These are phyloP conservation scores for Psilocybe azurescens DNA, from an alignment of 768 basidiomycete species.

Conservation along the genomic window DNA sequence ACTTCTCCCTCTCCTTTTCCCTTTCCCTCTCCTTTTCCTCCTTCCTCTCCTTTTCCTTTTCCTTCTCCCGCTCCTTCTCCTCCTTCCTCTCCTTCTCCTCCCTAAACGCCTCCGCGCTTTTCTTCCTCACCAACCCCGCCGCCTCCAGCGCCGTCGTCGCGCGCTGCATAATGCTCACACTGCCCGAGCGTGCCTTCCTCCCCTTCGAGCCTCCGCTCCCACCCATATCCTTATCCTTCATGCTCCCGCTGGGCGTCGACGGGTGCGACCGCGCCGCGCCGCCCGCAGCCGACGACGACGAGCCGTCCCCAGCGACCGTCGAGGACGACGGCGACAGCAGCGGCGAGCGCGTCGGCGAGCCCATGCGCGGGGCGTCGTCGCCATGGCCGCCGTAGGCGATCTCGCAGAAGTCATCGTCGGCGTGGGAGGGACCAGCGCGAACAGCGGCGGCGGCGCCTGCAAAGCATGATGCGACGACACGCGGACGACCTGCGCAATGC, in stretches of 20 bases:
- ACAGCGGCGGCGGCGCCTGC: conserved; percentile 49
- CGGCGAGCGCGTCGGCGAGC: conserved; percentile 51
- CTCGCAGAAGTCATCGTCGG: conserved; percentile 55
- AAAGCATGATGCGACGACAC: conserved; percentile 2
- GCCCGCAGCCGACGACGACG: conserved; percentile 29
- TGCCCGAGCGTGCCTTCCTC: conserved; percentile 80
- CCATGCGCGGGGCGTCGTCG: conserved; percentile 58
- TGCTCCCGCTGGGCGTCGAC: conserved; percentile 68
- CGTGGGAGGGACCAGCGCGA: conserved; percentile 80
- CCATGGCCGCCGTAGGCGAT: conserved; percentile 19
- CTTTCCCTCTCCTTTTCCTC: conserved; percentile 49
- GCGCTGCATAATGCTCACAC: conserved; percentile 95
- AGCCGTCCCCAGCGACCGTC: conserved; percentile 49
- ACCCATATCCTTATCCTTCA: conserved; percentile 60
- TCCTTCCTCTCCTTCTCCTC: conserved; percentile 64
- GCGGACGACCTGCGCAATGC: conserved; percentile 13
- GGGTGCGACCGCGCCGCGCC: conserved; percentile 56
- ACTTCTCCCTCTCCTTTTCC: conserved; percentile 44
- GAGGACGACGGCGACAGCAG: conserved; percentile 63
- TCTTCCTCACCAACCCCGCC: conserved; percentile 83
- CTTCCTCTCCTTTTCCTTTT: conserved; percentile 69
- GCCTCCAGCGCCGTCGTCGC: conserved; percentile 92
- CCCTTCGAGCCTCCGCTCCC: conserved; percentile 50
- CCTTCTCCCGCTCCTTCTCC: conserved; percentile 83
- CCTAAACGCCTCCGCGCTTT: conserved; percentile 74